Base-by-base conservation (phyloP, 179 eudicot genomes). In the Beta lomatogona region DNA sequence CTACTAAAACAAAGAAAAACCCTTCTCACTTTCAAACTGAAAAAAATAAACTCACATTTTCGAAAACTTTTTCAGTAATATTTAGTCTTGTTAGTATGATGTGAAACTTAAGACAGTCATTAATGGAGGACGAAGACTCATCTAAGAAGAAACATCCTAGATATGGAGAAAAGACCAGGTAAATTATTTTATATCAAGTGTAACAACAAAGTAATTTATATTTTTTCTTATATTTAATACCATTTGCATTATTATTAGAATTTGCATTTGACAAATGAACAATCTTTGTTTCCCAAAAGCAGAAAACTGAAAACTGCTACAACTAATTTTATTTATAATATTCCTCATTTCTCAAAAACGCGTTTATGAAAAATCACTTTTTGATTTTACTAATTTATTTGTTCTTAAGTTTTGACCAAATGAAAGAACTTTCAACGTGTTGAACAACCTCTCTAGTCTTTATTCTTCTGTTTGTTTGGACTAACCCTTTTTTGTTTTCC, bases 361-460 rank as follows among this genome's bases (percentile, higher is more conserved):
- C 87, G 87, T 85, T 63, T 44, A 68, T 52, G 82, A 71, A 15
- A 57, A 36, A 74, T 36, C 41, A 36, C 41, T 36, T 2, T 36
- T 36, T 54, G 18, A 3, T 69, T 2, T 73, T 45, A 4, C 52
- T 9, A 52, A 4, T 7, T 48, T 71, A 48, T 75, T 48, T 57
- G 66, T 73, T 82, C 69, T 64, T 75, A 25, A 82, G 41, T 54
- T 79, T 82, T 85, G 87, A 85, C 87, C 70, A 78, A 63, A 9
- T 55, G 19, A 55, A 71, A 48, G 65, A 57, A 25, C 14, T 21
- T 78, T 85, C 83, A 74, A 78, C 72, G 28, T 52, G 78, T 81
- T 81, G 76, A 81, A 66, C 28, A 60, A 45, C 46, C 77, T 15
- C 46, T 5, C 19, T 14, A 48, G 52, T 48, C 52, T 48, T 41